Conservation (phyloP, 129 eudicot genomes). For the Apium graveolens region DNA sequence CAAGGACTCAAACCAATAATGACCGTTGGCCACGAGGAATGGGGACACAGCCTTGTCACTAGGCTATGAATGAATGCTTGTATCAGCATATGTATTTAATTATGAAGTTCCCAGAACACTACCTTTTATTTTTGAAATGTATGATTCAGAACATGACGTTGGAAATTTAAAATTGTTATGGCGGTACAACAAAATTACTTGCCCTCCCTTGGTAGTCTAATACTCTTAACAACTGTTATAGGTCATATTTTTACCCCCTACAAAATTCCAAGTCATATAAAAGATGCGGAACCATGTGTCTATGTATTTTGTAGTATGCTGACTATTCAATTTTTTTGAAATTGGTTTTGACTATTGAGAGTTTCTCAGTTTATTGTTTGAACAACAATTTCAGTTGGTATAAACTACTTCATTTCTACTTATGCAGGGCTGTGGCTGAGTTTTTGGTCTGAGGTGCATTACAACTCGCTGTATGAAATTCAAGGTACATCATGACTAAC, state of each 20-base stretch:
- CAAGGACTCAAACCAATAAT: background rate
- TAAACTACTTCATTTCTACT: background rate
- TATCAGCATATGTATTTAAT: background rate
- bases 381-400: background rate
- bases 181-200: background rate
- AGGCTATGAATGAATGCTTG: background rate
- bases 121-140: too few species aligned
- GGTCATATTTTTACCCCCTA: background rate
- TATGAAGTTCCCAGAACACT: too few species aligned
- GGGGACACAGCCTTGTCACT: background rate
- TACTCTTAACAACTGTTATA: background rate
- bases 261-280: background rate
- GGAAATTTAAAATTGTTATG: background rate
- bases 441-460: conserved; percentile 88
- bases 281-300: background rate
- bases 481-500: conserved; percentile 33
- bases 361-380: background rate
- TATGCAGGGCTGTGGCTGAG: conserved; percentile 70
- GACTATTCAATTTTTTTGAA: too few species aligned
- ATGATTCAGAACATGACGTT: background rate
- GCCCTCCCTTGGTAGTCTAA: background rate
- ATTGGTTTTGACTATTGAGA: background rate
- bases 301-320: background rate
- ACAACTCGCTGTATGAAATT: conserved; percentile 68
- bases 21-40: background rate